phyloP scores from a whole-genome alignment of 2,329 filamentous ascomycete species.

The Ophiostoma sp. region DNA sequence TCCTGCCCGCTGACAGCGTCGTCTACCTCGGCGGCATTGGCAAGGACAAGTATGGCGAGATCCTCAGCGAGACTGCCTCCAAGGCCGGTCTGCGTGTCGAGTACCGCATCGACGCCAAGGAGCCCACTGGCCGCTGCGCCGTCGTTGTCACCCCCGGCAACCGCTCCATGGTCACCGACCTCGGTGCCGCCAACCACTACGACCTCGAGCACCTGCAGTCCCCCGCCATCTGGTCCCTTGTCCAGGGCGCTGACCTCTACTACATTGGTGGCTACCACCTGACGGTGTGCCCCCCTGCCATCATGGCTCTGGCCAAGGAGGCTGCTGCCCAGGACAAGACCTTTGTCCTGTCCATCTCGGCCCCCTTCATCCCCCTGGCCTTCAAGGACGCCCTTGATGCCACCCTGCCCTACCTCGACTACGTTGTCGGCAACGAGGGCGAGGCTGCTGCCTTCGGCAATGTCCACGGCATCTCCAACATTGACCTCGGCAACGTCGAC shows the following conservation, averaged over 20 bases:
- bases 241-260: slow-evolving; percentile 80
- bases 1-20: slow-evolving; percentile 82
- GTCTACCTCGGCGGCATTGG: slow-evolving; percentile 92
- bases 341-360: slow-evolving; percentile 86
- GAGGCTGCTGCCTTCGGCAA: slow-evolving; percentile 86
- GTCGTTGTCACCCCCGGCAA: slow-evolving; percentile 96
- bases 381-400: slow-evolving; percentile 94
- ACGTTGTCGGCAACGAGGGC: slow-evolving; percentile 93
- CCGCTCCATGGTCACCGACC: slow-evolving; percentile 89
- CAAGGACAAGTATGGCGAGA: slow-evolving; percentile 90
- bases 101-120: slow-evolving; percentile 82
- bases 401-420: slow-evolving; percentile 87
- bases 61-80: slow-evolving; percentile 77
- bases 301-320: slow-evolving; percentile 84
- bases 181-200: slow-evolving; percentile 95
- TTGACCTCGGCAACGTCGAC: slow-evolving; percentile 44
- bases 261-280: slow-evolving; percentile 97
- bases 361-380: slow-evolving; percentile 93
- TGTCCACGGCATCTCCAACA: slow-evolving; percentile 61
- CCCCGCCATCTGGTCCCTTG: slow-evolving; percentile 85
- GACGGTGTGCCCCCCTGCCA: slow-evolving; percentile 88
- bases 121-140: slow-evolving; percentile 87
- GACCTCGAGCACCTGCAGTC: slow-evolving; percentile 88
- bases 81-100: slow-evolving; percentile 86
- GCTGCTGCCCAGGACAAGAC: slow-evolving; percentile 84